Percentiles rank a stretch among this genome's conserved stretches.
phyloP scores from a whole-genome alignment of 208 protist species.

The Leptomonas seymouri region DNA sequence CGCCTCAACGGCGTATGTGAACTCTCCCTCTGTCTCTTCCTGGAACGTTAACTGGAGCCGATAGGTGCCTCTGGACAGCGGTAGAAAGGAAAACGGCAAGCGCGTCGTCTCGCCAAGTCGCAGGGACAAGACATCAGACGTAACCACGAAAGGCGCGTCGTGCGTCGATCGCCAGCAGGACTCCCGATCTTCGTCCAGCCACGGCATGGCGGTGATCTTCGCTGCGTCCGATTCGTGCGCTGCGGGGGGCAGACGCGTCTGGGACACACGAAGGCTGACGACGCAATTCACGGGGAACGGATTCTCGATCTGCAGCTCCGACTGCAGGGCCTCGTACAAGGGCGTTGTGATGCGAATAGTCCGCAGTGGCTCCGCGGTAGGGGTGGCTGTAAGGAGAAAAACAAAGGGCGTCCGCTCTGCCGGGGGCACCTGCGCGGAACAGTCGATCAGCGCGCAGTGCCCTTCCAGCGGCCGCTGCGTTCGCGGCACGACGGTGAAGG shows the following conservation, averaged over 20 bases:
- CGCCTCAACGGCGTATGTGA: slow-evolving; percentile 81
- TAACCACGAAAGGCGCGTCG: slow-evolving; percentile 60
- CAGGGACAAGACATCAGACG: slow-evolving; percentile 77
- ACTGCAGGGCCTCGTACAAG: slow-evolving; percentile 76
- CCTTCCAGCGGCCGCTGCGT: slow-evolving; percentile 67
- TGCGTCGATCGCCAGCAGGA: slow-evolving; percentile 29
- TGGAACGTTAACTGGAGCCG: slow-evolving; percentile 75
- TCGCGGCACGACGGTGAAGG: slow-evolving; percentile 67
- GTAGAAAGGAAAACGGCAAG: slow-evolving; percentile 83
- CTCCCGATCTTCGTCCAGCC: slow-evolving; percentile 10
- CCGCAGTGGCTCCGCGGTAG: slow-evolving; percentile 74
- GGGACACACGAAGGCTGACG: slow-evolving; percentile 70
- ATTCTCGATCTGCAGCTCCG: slow-evolving; percentile 81
- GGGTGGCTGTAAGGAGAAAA: slow-evolving; percentile 64
- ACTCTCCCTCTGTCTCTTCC: slow-evolving; percentile 91
- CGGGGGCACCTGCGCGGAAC: slow-evolving; percentile 44
- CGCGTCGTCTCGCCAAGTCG: slow-evolving; percentile 59
- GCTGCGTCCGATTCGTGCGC: not conserved
- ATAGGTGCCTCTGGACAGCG: slow-evolving; percentile 82
- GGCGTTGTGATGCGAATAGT: slow-evolving; percentile 63
- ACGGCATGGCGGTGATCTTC: slow-evolving; percentile 13
- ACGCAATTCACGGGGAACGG: slow-evolving; percentile 81
- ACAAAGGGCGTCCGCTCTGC: slow-evolving; percentile 67
- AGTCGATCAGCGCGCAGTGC: slow-evolving; percentile 73
- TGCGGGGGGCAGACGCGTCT: slow-evolving; percentile 41